phyloP scores from a whole-genome alignment of 2,329 filamentous ascomycete species.

The Fusarium sp. region DNA sequence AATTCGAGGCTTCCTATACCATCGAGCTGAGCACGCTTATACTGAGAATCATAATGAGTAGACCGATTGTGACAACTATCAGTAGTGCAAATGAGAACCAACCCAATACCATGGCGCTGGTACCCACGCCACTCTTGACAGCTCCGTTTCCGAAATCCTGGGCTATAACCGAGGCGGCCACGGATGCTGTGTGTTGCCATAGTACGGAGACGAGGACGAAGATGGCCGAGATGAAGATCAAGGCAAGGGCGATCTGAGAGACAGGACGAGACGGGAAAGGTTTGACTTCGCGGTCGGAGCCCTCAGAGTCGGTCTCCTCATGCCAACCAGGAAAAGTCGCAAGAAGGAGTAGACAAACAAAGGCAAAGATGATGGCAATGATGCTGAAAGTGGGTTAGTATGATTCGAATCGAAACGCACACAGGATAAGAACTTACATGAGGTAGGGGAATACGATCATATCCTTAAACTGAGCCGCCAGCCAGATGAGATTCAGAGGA shows the following conservation, averaged over 20 bases:
- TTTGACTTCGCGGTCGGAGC: slow-evolving; percentile 90
- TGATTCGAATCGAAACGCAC: background rate
- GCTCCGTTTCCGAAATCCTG: slow-evolving; percentile 93
- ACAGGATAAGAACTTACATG: slow-evolving; percentile 71
- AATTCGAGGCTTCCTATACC: slow-evolving; percentile 49
- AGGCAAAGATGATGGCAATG: slow-evolving; percentile 97
- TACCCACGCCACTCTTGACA: slow-evolving; percentile 89
- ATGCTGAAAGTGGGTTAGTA: slow-evolving; percentile 69
- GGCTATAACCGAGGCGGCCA: slow-evolving; percentile 92
- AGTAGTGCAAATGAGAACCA: slow-evolving; percentile 97
- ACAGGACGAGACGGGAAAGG: slow-evolving; percentile 93
- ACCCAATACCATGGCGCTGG: slow-evolving; percentile 93
- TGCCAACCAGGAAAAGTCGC: slow-evolving; percentile 99
- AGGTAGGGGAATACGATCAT: slow-evolving; percentile 98
- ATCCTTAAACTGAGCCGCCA: slow-evolving; percentile 97
- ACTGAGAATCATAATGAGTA: slow-evolving; percentile 97
- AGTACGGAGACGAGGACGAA: slow-evolving; percentile 81
- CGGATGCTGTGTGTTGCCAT: slow-evolving; percentile 96
- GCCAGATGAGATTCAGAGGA: slow-evolving; percentile 96
- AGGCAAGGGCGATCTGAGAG: slow-evolving; percentile 90
- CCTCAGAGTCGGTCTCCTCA: slow-evolving; percentile 84
- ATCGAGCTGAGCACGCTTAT: slow-evolving; percentile 81
- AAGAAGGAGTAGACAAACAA: slow-evolving; percentile 93
- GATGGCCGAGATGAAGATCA: slow-evolving; percentile 85
- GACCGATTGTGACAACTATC: slow-evolving; percentile 94